Evolutionary conservation across 176 grass and related monocot genomes (phyloP).

Genomic region (Olyra latifolia): DNA sequence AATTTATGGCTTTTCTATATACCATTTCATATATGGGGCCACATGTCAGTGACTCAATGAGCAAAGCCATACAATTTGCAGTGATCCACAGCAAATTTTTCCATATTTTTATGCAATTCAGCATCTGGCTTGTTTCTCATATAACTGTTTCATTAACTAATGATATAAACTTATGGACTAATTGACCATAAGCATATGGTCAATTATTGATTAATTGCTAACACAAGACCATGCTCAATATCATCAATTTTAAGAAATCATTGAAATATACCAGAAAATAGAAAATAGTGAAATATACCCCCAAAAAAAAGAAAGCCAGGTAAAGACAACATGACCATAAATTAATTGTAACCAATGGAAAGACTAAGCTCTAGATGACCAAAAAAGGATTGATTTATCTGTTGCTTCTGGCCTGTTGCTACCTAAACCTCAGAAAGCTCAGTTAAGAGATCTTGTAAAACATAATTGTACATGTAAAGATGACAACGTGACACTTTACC

Average conservation of each 20-base stretch:
- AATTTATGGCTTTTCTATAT: too few species aligned
- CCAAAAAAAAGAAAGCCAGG: neutral
- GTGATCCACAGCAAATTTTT: too few species aligned
- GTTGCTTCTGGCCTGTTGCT: neutral
- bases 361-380: neutral
- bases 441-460: neutral
- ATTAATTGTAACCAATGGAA: neutral
- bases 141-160: neutral
- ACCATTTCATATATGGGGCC: too few species aligned
- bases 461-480: neutral
- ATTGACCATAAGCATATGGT: neutral
- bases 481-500: neutral
- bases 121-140: slow-evolving; percentile 1
- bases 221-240: neutral
- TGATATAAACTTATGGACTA: neutral
- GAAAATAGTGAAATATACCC: neutral
- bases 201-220: neutral
- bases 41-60: too few species aligned
- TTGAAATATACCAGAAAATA: neutral
- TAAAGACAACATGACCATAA: neutral
- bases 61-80: too few species aligned
- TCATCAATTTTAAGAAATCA: neutral
- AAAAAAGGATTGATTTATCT: neutral
- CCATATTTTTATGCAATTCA: neutral
- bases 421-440: neutral